phyloP scores from a whole-genome alignment of 2,329 filamentous ascomycete genomes.

The Cladophialophora carrionii region DNA sequence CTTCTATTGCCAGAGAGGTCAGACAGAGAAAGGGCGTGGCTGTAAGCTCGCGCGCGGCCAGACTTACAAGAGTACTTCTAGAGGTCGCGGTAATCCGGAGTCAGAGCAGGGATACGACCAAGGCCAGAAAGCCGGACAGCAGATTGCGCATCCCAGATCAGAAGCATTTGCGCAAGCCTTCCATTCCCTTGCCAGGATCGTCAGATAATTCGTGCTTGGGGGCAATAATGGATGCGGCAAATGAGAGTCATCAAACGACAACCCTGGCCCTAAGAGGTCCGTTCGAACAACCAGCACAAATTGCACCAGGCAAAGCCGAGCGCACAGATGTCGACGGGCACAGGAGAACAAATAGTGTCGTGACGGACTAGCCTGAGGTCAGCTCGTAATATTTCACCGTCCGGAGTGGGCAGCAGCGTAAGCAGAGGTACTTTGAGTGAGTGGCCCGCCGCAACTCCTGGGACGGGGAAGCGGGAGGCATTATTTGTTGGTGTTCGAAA shows the following conservation, averaged over 20 bases:
- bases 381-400: slow-evolving; percentile 35
- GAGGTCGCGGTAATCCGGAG: slow-evolving; percentile 21
- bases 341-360: slow-evolving; percentile 29
- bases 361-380: slow-evolving; percentile 30
- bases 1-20: slow-evolving; percentile 20
- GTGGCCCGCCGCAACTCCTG: slow-evolving; percentile 30
- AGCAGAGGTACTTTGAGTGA: slow-evolving; percentile 28
- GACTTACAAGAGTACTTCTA: slow-evolving; percentile 31
- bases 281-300: slow-evolving; percentile 27
- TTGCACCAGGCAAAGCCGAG: slow-evolving; percentile 30
- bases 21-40: slow-evolving; percentile 15
- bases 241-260: slow-evolving; percentile 33
- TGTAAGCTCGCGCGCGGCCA: slow-evolving; percentile 16
- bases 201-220: slow-evolving; percentile 33
- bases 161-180: slow-evolving; percentile 33
- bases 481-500: slow-evolving; percentile 28
- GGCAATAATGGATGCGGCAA: slow-evolving; percentile 31
- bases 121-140: slow-evolving; percentile 27
- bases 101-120: slow-evolving; percentile 32
- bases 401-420: slow-evolving; percentile 30
- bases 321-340: slow-evolving; percentile 25
- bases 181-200: slow-evolving; percentile 25
- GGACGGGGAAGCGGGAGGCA: slow-evolving; percentile 35
- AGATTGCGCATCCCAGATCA: slow-evolving; percentile 36
- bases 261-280: slow-evolving; percentile 33